Conservation (phyloP, 2,329 filamentous ascomycete species). For the Onygenales sp. region DNA sequence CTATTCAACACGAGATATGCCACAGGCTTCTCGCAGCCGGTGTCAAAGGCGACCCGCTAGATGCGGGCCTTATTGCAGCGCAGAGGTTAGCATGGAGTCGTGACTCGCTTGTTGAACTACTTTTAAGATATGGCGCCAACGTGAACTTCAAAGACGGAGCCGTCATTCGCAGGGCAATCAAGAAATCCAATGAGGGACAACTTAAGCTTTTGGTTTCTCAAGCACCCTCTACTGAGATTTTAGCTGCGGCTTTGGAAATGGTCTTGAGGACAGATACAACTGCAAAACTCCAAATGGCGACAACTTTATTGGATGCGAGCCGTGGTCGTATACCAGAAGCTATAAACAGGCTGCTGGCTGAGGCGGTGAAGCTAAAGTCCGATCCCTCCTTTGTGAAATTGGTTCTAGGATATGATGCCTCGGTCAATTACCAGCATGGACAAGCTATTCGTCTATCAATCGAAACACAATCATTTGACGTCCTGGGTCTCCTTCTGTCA, state of each 20-base stretch:
- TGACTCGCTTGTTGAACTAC: constrained; percentile 8
- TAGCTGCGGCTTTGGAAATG: constrained; percentile 5
- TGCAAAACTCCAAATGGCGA: constrained; percentile 9
- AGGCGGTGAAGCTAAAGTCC: constrained; percentile 3
- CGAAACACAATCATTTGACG: constrained; percentile 7
- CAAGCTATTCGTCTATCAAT: constrained; percentile 9
- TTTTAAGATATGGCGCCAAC: constrained; percentile 11
- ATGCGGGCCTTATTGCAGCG: constrained; percentile 7
- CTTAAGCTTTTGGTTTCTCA: constrained; percentile 8
- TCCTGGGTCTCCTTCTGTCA: constrained; percentile 8
- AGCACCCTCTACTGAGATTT: constrained; percentile 6
- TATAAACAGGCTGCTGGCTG: constrained; percentile 6
- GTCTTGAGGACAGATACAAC: constrained; percentile 3
- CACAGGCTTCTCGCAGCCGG: constrained; percentile 11
- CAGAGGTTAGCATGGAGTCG: constrained; percentile 8
- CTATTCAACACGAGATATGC: constrained; percentile 10
- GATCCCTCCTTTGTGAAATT: constrained; percentile 10
- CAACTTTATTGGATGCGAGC: constrained; percentile 8
- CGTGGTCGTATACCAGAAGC: constrained; percentile 4
- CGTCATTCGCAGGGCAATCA: constrained; percentile 10
- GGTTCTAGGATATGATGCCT: constrained; percentile 12
- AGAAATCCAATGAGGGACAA: constrained; percentile 10
- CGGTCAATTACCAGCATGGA: constrained; percentile 10
- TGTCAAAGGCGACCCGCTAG: constrained; percentile 9
- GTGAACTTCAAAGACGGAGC: constrained; percentile 10